A percentile compares a stretch with the other conserved stretches of the same genome.
These are phyloP conservation scores for Dioscorea cayenensis DNA, from an alignment of 116 monocot genomes.

Conservation along the genomic window DNA sequence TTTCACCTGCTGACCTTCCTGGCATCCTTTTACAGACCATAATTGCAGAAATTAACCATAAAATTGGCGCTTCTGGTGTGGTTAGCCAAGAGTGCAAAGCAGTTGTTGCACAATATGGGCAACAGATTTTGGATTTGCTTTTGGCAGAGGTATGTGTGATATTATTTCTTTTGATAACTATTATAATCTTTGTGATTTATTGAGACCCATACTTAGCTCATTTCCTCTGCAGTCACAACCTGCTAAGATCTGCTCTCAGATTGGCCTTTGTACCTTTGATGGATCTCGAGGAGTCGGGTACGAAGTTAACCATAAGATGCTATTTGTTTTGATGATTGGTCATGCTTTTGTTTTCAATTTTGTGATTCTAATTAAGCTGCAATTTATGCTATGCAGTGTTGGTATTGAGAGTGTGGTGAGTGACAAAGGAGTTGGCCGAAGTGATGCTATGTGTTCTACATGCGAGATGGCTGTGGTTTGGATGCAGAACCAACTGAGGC, in stretches of 20 bases:
- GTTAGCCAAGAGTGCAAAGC: constrained; percentile 64
- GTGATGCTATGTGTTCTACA: constrained; percentile 46
- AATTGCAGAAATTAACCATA: constrained; percentile 60
- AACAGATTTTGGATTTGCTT: constrained; percentile 42
- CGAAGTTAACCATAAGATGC: not conserved
- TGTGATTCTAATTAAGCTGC: not conserved
- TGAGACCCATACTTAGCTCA: not conserved
- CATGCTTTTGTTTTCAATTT: not conserved
- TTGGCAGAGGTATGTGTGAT: constrained; percentile 33
- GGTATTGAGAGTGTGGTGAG: constrained; percentile 67
- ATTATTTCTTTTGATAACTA: not conserved
- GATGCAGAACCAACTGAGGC: constrained; percentile 63
- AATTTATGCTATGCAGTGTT: constrained; percentile 14
- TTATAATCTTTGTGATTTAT: not conserved
- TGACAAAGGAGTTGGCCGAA: constrained; percentile 13
- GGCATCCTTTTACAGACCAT: constrained; percentile 31
- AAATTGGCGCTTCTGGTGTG: constrained; percentile 65
- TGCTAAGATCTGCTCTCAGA: constrained; percentile 63
- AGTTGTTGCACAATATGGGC: constrained; percentile 62
- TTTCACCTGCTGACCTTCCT: not conserved
- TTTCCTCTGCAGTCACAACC: constrained; percentile 53
- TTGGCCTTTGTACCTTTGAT: constrained; percentile 69
- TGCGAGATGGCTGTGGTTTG: constrained; percentile 82
- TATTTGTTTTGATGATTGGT: not conserved
- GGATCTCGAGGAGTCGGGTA: constrained; percentile 51